Evolutionary conservation across 371 early-diverging fungal species (phyloP), one percentile per base, ranked within the genome.

Genomic region (Cokeromyces recurvatus): DNA sequence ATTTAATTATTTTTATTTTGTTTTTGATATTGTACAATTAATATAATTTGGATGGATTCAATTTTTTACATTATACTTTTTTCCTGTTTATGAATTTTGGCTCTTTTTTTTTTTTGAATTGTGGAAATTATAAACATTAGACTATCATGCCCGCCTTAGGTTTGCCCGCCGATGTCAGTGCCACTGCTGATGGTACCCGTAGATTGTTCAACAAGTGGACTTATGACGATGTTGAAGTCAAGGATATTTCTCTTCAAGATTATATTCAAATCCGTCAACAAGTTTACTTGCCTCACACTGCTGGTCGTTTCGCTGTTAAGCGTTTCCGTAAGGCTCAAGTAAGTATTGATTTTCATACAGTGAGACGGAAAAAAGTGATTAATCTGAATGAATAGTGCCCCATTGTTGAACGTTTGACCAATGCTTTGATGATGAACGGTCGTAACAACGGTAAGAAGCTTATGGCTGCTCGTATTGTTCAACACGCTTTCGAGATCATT

Each of bases 381-480:
- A n/a, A n/a, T n/a, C n/a, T n/a, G n/a, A n/a, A n/a, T n/a, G n/a
- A n/a, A n/a, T n/a, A n/a, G n/a, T 98, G 99, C 85, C 99, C 99
- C 56, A 90, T 99, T 57, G 95, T 97, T 54, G 99, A 99, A 87
- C 93, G 99, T 79, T 87, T 99, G 65, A 94, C 95, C 81, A 97
- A 97, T 90, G 93, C 96, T 54, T 84, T 99, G 57, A 99, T 99
- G 99, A 98, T 98, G 94, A 94, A 97, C 86, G 99, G 99, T 63
- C 97, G 99, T 75, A 99, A 99, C 93, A 98, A 95, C 88, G 99
- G 99, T 65, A 99, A 99, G 91, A 99, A 99, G 87, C 82, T 95
- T 59, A 89, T 99, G 91, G 97, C 99, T 66, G 90, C 91, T 59
- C 95, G 97, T 68, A 95, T 97, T 66, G 91, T 99, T 71, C 94